Evolutionary conservation across 768 basidiomycete species (phyloP).

Genomic region (Auriculariales sp.): DNA sequence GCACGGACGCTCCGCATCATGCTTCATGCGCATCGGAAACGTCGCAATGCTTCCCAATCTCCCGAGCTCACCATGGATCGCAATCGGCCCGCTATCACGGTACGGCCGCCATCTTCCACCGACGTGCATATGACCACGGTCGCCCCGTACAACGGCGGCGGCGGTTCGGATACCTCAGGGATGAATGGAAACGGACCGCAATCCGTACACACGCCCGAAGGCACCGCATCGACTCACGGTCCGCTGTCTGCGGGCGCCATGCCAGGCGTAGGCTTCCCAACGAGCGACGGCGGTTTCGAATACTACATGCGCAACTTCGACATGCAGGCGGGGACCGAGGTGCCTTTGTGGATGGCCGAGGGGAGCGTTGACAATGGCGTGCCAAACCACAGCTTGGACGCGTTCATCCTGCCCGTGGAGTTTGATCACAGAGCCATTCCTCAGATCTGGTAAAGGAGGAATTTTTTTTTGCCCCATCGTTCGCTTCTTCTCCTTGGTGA

Average conservation of each 20-base stretch:
- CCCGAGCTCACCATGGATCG: slow-evolving; percentile 43
- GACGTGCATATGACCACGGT: background rate
- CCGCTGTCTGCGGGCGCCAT: background rate
- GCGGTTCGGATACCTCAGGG: no score
- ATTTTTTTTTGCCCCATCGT: slow-evolving; percentile 6
- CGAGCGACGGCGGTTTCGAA: slow-evolving; percentile 26
- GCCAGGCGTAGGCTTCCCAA: background rate
- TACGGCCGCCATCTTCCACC: slow-evolving; percentile 11
- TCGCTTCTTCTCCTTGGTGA: no score
- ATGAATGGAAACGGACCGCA: no score
- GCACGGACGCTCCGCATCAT: slow-evolving; percentile 81
- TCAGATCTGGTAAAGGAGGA: slow-evolving; percentile 52
- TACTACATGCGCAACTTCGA: slow-evolving; percentile 68
- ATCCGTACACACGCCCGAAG: slow-evolving; percentile 2
- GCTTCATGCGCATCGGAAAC: slow-evolving; percentile 50
- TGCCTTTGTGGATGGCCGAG: slow-evolving; percentile 79
- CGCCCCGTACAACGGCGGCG: background rate
- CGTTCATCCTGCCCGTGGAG: slow-evolving; percentile 64
- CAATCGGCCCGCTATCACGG: slow-evolving; percentile 34
- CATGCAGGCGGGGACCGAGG: slow-evolving; percentile 48
- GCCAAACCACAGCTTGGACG: slow-evolving; percentile 68
- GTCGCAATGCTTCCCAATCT: slow-evolving; percentile 32
- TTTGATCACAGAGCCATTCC: slow-evolving; percentile 37
- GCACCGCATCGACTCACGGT: background rate
- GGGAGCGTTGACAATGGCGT: slow-evolving; percentile 62